Conservation (phyloP, 352 stramenopile genomes). For the Pythium apleroticum region DNA sequence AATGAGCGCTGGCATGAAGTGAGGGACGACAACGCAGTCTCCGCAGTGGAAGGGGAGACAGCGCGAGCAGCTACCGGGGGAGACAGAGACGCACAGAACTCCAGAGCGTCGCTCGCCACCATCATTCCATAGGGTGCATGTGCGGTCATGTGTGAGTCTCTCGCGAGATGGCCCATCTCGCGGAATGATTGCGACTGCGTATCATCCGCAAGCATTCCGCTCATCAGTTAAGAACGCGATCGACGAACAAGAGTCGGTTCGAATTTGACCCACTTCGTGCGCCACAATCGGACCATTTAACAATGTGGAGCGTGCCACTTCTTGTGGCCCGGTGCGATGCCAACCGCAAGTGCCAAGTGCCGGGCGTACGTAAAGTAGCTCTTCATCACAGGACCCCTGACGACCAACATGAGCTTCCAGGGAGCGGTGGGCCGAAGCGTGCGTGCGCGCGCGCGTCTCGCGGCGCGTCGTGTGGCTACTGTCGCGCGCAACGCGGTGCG, state of each 20-base stretch:
- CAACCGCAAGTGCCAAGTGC: constrained; percentile 1
- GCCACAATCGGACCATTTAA: constrained; percentile 2
- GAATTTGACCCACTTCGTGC: neutral
- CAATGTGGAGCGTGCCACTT: constrained; percentile 20
- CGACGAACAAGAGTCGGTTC: no score
- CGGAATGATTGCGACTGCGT: neutral
- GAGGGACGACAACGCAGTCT: no score
- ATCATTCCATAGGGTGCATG: neutral
- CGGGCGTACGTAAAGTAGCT: neutral
- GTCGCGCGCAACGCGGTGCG: constrained; percentile 28
- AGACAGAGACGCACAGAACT: no score
- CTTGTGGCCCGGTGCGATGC: constrained; percentile 18
- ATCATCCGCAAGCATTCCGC: neutral
- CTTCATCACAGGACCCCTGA: neutral
- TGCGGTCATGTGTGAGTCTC: no score
- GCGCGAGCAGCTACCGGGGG: no score
- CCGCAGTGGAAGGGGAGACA: neutral
- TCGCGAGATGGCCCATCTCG: no score
- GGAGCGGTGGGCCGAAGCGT: constrained; percentile 35
- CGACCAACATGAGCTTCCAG: constrained; percentile 55
- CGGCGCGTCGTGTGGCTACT: constrained; percentile 25
- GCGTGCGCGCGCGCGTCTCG: constrained; percentile 38
- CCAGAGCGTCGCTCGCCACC: no score
- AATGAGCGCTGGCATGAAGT: constrained; percentile 1
- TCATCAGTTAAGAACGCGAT: neutral